A percentile compares a stretch with the other conserved stretches of the same genome.
phyloP scores from a whole-genome alignment of 495 filamentous ascomycete species.

The Astrothelium macrocarpum region DNA sequence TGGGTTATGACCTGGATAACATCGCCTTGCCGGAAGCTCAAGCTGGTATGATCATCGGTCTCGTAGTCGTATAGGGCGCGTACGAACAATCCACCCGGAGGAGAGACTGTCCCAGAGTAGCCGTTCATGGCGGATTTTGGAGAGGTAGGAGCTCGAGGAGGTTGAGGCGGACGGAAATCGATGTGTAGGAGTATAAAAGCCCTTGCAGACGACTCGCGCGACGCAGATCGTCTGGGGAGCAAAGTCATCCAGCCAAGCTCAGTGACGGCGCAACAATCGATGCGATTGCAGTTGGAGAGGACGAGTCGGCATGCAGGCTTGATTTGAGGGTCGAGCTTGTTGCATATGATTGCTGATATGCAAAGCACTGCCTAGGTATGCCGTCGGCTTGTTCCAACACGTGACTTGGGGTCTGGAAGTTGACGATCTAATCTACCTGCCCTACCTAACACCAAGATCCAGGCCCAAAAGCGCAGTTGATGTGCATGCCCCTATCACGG shows the following conservation, averaged over 20 bases:
- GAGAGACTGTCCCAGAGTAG: slow-evolving; percentile 55
- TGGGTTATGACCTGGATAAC: slow-evolving; percentile 97
- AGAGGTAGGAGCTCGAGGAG: not conserved
- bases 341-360: not conserved
- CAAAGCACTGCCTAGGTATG: not conserved
- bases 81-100: slow-evolving; percentile 76
- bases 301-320: not conserved
- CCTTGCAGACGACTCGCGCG: slow-evolving; percentile 4
- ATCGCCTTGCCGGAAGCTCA: slow-evolving; percentile 92
- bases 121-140: slow-evolving; percentile 49
- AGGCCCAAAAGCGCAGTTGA: not conserved
- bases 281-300: not conserved
- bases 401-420: not conserved
- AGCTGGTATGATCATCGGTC: slow-evolving; percentile 88
- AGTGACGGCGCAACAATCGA: not conserved
- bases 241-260: slow-evolving; percentile 2
- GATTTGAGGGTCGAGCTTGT: not conserved
- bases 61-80: slow-evolving; percentile 96
- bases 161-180: not conserved
- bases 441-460: too few relatives aligned
- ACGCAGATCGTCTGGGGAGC: slow-evolving; percentile 1
- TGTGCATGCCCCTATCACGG: not conserved
- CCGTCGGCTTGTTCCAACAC: not conserved
- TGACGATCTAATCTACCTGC: too few relatives aligned
- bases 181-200: not conserved